Evolutionary conservation across 2,329 filamentous ascomycete species (phyloP), one percentile per base, ranked within the genome.

Genomic region (Fusarium temperatum): DNA sequence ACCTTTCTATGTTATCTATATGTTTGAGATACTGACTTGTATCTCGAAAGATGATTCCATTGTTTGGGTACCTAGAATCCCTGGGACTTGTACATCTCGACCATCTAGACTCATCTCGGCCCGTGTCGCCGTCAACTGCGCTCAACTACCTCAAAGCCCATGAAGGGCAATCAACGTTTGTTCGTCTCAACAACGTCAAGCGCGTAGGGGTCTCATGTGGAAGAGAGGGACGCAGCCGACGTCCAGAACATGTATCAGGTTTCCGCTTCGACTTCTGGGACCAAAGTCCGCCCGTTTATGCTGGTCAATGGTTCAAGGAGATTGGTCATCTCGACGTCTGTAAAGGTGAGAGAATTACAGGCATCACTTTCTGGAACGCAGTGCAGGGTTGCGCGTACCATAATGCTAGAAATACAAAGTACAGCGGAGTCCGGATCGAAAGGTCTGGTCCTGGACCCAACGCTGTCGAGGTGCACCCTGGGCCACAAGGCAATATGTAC

Each of bases 231-330:
- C 35, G 36, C 13, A 28, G 20, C 2, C 60, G 68, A 8, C 22
- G 3, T 0, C 15, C 18, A 9, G 5, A 42, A 5, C 26, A 70
- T 1, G 17, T 71, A 12, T 51, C 66, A 17, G 68, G 68, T 1
- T 38, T 71, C 14, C 44, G 47, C 32, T 59, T 71, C n/a, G 61
- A 70, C 5, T 71, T 62, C 17, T 56, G 56, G 66, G 42, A 41
- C 7, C 20, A 26, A 3, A 44, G 14, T 0, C 6, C 28, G 4
- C 35, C 61, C 1, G 5, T 47, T 3, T 71, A 62, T n/a, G 14
- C 62, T 14, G 66, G 68, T 2, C 68, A 71, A 18, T 71, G 66
- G 68, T 58, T 42, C 8, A 3, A 20, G 4, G 61, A 70, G 24
- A 42, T 58, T 30, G 17, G 8, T 0, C 26, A 47, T 28, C 20